phyloP scores from a whole-genome alignment of 2,329 filamentous ascomycete genomes.

The Lachnellula arida region DNA sequence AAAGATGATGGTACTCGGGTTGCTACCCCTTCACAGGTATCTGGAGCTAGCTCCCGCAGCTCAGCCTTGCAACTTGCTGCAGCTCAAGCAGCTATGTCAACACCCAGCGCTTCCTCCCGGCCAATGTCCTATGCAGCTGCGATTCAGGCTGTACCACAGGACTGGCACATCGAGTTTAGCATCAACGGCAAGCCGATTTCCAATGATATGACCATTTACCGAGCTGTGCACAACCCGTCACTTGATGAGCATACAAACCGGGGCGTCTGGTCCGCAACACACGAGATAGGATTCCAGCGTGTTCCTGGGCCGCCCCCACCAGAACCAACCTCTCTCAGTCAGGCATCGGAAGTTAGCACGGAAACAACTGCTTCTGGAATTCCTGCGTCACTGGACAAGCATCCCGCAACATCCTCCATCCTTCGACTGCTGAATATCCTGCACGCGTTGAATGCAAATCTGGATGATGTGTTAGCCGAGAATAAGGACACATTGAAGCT shows the following conservation, averaged over 20 bases:
- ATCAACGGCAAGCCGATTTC: slow-evolving; percentile 78
- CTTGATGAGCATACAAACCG: slow-evolving; percentile 63
- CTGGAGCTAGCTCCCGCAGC: slow-evolving; percentile 38
- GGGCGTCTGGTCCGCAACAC: slow-evolving; percentile 84
- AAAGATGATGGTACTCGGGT: slow-evolving; percentile 89
- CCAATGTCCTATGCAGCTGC: slow-evolving; percentile 81
- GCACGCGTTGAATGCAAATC: slow-evolving; percentile 86
- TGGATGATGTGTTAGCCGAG: slow-evolving; percentile 83
- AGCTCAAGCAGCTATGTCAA: slow-evolving; percentile 33
- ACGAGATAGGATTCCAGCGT: slow-evolving; percentile 87
- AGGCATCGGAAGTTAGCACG: slow-evolving; percentile 43
- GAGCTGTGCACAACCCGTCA: slow-evolving; percentile 68
- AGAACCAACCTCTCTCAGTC: slow-evolving; percentile 61
- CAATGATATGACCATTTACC: slow-evolving; percentile 93
- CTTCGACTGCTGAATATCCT: slow-evolving; percentile 83
- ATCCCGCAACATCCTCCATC: slow-evolving; percentile 81
- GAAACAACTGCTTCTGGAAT: slow-evolving; percentile 56
- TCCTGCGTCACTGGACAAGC: slow-evolving; percentile 75
- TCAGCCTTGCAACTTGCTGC: slow-evolving; percentile 35
- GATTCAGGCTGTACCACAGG: slow-evolving; percentile 73
- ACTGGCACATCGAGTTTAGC: slow-evolving; percentile 97
- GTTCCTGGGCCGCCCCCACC: slow-evolving; percentile 77
- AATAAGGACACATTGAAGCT: slow-evolving; percentile 66
- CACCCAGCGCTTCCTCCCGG: slow-evolving; percentile 51
- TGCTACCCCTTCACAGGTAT: slow-evolving; percentile 68